Base-by-base conservation (phyloP, 1,284 basidiomycete species). In the Ganoderma meredithae region DNA sequence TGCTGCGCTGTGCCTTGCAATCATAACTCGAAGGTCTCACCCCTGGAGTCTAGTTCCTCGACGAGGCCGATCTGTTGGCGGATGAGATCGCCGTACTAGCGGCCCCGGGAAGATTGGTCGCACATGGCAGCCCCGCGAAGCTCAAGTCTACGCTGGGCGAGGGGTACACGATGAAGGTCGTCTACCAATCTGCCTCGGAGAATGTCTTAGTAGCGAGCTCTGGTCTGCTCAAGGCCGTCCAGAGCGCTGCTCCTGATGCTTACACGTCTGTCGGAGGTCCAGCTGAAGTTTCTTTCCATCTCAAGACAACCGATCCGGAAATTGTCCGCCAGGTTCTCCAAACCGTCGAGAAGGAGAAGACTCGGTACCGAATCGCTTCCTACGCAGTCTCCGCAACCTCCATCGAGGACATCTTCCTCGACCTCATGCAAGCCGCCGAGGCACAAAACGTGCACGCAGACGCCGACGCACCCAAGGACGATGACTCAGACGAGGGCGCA, bases 41-140 rank as follows among this genome's bases (percentile, higher is more conserved):
- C 41, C 41, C 41, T 41, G 41, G 41, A 15, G 25, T 68, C n/a
- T 72, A 89, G 85, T 92, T 94, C 79, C 83, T 94, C 6, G 93
- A 95, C 72, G 93, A 95, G 79, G 92, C 92, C 0, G 93, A 95
- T 75, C 82, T 94, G 17, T 81, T 95, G 10, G 93, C 89, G 0
- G 93, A 95, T 72, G 83, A 87, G 17, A 92, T 95, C 62, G 90
- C 90, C 0, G 90, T 95, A 63, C 81, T 95, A 8, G 89, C 90
- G 31, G 87, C 90, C 0, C 93, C 93, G 3, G 93, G 93, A 10
- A 90, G 88, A 71, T 81, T 94, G 1, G 85, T 94, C 2, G 92
- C 92, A 0, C 82, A 88, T 56, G 93, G 91, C 8, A 85, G 89
- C 0, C 93, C 93, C 2, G 91, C 95, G 1, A 76, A 86, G 27